Percentiles rank a stretch among this genome's conserved stretches.
Conservation (phyloP, 305 asterid species). For the Plantago coronopus region DNA sequence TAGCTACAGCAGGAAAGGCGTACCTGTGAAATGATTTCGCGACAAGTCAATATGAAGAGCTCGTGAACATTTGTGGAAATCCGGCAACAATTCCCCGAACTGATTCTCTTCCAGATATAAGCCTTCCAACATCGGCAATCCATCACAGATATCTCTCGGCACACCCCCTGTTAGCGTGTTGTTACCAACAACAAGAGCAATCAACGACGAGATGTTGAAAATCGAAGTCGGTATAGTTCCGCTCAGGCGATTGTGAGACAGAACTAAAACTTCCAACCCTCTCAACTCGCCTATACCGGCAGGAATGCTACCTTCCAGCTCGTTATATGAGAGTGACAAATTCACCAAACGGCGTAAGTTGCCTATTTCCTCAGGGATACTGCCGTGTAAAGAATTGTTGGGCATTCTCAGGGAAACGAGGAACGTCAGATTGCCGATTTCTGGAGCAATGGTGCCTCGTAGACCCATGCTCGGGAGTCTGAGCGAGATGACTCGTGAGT, state of each 20-base stretch:
- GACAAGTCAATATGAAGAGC: not conserved
- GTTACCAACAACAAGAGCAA: not conserved
- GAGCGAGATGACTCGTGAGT: not conserved
- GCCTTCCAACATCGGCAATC: not conserved
- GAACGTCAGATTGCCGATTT: not conserved
- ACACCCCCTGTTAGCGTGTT: constrained; percentile 2
- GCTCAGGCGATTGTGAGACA: not conserved
- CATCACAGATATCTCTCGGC: constrained; percentile 1
- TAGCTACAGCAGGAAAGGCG: not conserved
- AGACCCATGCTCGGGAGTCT: not conserved
- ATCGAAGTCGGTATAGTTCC: not conserved
- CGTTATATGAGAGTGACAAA: not conserved
- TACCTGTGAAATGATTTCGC: constrained; percentile 4
- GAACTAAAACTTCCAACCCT: not conserved
- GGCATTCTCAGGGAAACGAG: not conserved
- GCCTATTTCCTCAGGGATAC: not conserved
- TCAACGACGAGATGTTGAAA: not conserved
- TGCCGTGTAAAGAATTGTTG: not conserved
- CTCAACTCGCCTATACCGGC: not conserved
- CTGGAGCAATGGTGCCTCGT: not conserved
- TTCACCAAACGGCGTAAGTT: not conserved
- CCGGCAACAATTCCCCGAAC: constrained; percentile 6
- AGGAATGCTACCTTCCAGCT: not conserved
- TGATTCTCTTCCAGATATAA: not conserved
- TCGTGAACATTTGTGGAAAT: not conserved